Base-by-base conservation (phyloP, 73 alveolate species). In the Paramecium octaurelia region DNA sequence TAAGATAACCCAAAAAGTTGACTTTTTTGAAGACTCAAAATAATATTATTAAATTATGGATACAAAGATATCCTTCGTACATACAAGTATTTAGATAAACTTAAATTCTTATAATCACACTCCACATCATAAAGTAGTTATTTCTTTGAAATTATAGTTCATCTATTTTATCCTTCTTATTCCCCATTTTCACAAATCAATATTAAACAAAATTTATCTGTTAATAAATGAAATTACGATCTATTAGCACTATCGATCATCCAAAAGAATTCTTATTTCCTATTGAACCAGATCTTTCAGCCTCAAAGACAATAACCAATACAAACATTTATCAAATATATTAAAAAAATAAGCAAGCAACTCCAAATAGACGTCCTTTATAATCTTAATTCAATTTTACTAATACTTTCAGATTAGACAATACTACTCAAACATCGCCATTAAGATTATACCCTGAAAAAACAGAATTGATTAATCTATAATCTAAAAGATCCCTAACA, bases 241-340 rank as follows among this genome's bases (percentile, higher is more conserved):
- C 38, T 11, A 34, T 42, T 12, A 75, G 88, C 46, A 38, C 58
- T 16, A 29, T 75, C 7, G 88, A 75, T 75, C 88, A 75, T 42
- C 88, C 88, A 29, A 35, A 42, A 75, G 88, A 75, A 38, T 75
- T 38, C 68, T 35, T 75, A 6, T 36, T 75, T 38, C 88, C 88
- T 8, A 75, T 75, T 21, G 88, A 75, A 16, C 58, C 88, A 29
- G 88, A 75, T 35, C 88, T 21, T 6, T 35, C 34, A 75, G 18
- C 58, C 3, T 42, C 38, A 75, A 75, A n/a, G 20, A 21, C 11
- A 4, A 24, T 75, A n/a, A 38, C 18, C 14, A 38, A 38, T 14
- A n/a, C 88, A 34, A 35, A 35, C 20, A 75, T 75, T 75, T 38
- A 35, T n/a, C 34, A 75, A 75, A 75, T 75, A 11, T 38, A 75